Base-by-base conservation (phyloP, 768 basidiomycete genomes). In the Rhodosporidiobolus odoratus region DNA sequence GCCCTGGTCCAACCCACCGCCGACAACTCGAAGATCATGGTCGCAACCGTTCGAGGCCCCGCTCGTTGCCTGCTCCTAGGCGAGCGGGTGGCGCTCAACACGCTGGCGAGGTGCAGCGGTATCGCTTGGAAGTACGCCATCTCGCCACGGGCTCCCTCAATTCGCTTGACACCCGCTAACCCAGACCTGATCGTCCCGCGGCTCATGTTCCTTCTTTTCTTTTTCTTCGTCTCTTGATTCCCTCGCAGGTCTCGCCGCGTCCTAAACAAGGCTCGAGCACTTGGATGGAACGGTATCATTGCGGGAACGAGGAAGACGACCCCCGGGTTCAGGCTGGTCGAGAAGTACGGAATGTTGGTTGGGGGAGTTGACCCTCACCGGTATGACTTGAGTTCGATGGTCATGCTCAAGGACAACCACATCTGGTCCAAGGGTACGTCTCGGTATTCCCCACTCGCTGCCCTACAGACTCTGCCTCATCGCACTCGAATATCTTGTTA, bases 381-480 rank as follows among this genome's bases (percentile, higher is more conserved):
- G 32, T 89, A 96, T 75, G 94, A 98, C 79, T 84, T 98, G n/a
- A 93, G 91, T 37, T 91, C 90, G 78, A 98, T 99, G 96, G 94
- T 99, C 78, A 99, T 99, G 96, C 86, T 99, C 77, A 98, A 98
- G 81, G 96, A 99, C 77, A 99, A 99, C 79, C 96, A 99, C 78
- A 91, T 98, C 78, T 97, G 93, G 94, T 95, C 93, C 5, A 90
- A 88, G 52, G 93, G 93, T 88, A 77, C 70, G 83, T 62, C 34
- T n/a, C 58, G 13, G 2, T 23, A 25, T 15, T 12, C 40, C 5
- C 9, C 17, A 15, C 34, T 37, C 32, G 8, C 41, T 32, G 25
- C 32, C 19, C 30, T 3, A 9, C 17, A 25, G 25, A 41, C 47
- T 30, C 17, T 13, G 13, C 17, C 47, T 41, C 19, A 16, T 37